phyloP scores from a whole-genome alignment of 164 flowering plant genomes.

The Pachysandra terminalis region DNA sequence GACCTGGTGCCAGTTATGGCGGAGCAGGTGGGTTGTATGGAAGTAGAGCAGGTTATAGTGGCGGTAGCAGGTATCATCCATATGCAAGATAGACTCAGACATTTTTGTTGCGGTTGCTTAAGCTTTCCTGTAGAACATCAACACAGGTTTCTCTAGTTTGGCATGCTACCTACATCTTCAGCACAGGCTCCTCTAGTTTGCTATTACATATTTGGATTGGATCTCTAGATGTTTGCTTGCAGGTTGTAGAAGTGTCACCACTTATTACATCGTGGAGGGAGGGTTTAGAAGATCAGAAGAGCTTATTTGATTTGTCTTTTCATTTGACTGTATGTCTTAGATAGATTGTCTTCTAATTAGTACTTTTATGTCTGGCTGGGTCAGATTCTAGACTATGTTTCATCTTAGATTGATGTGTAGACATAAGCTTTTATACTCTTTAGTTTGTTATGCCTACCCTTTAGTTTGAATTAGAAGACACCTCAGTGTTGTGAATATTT shows the following conservation, averaged over 20 bases:
- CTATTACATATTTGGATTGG: background rate
- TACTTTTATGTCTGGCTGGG: background rate
- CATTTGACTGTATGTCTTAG: background rate
- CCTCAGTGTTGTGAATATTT: too few relatives aligned
- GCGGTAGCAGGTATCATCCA: slow-evolving; percentile 88
- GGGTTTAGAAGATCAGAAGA: slow-evolving; percentile 12
- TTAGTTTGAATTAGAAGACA: background rate
- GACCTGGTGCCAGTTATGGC: slow-evolving; percentile 70
- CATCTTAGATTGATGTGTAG: background rate
- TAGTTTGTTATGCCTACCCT: background rate
- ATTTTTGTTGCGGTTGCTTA: slow-evolving; percentile 25
- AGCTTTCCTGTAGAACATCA: slow-evolving; percentile 41
- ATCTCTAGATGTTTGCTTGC: slow-evolving; percentile 11
- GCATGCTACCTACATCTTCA: slow-evolving; percentile 12
- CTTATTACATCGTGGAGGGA: background rate
- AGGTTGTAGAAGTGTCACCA: slow-evolving; percentile 15
- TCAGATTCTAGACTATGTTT: background rate
- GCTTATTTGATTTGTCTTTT: background rate
- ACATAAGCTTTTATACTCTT: background rate
- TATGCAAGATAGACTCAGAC: slow-evolving; percentile 63
- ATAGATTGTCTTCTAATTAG: background rate
- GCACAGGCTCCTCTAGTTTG: too few relatives aligned
- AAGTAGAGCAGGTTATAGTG: slow-evolving; percentile 78
- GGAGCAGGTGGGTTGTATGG: slow-evolving; percentile 70
- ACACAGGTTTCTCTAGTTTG: slow-evolving; percentile 32